phyloP scores from a whole-genome alignment of 1,139 yeast genomes.

The Candida sanyaensis region DNA sequence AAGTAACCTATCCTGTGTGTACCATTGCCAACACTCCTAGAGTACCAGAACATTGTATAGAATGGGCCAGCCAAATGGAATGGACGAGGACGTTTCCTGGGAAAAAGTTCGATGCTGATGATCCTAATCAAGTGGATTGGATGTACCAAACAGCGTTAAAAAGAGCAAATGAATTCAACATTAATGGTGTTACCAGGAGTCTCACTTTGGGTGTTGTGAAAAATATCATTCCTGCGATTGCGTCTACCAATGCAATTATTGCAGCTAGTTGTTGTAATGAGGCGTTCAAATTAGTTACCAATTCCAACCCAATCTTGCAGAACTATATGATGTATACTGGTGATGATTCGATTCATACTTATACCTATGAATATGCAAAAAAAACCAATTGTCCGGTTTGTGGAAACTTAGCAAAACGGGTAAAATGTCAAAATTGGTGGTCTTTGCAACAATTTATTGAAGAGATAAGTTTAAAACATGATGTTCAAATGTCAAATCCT shows the following conservation, averaged over 20 bases:
- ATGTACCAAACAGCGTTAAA: conserved; percentile 55
- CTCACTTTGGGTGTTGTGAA: conserved; percentile 88
- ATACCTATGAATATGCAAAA: conserved; percentile 64
- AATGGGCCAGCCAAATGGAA: conserved; percentile 80
- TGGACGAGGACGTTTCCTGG: conserved; percentile 62
- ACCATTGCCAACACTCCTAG: conserved; percentile 95
- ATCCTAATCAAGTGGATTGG: conserved; percentile 67
- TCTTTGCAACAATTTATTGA: conserved; percentile 54
- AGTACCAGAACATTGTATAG: conserved; percentile 91
- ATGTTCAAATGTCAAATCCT: conserved; percentile 49
- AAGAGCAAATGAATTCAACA: conserved; percentile 67
- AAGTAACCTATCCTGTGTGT: conserved; percentile 82
- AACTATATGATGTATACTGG: conserved; percentile 91
- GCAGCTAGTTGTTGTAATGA: conserved; percentile 94
- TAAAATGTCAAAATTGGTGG: conserved; percentile 38
- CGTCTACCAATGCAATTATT: conserved; percentile 89
- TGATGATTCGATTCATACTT: conserved; percentile 72
- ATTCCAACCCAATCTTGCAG: conserved; percentile 64
- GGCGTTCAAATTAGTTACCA: conserved; percentile 75
- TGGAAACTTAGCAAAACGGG: conserved; percentile 46
- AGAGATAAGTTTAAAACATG: conserved; percentile 29
- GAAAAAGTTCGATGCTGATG: conserved; percentile 64
- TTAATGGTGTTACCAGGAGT: conserved; percentile 69
- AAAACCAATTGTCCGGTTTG: conserved; percentile 74
- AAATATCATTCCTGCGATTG: conserved; percentile 91